phyloP scores from a whole-genome alignment of 441 rosid species.

The Corymbia citriodora region DNA sequence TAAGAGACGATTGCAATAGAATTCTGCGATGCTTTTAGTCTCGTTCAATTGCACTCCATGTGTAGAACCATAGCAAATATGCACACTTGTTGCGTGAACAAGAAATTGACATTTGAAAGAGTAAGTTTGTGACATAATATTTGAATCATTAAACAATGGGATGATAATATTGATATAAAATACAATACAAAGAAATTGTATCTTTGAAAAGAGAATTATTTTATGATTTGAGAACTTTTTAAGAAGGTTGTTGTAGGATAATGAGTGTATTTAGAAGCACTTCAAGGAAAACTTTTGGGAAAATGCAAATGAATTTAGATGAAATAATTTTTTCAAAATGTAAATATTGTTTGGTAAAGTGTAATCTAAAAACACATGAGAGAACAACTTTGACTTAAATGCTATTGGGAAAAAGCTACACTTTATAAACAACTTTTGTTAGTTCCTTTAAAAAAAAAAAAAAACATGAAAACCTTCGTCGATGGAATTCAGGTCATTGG shows the following conservation, averaged over 20 bases:
- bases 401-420: too few species aligned
- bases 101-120: neutral
- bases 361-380: too few species aligned
- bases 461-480: too few species aligned
- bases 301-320: too few species aligned
- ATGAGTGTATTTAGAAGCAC: too few species aligned
- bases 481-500: too few species aligned
- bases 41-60: neutral
- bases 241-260: neutral
- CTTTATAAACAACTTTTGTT: too few species aligned
- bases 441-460: too few species aligned
- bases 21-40: neutral
- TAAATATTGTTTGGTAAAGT: too few species aligned
- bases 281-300: fast-evolving
- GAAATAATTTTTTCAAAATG: too few species aligned
- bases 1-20: neutral
- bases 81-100: neutral
- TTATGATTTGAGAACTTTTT: neutral
- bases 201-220: neutral
- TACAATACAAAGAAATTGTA: too few species aligned
- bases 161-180: neutral
- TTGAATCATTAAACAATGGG: neutral
- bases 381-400: too few species aligned
- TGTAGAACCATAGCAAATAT: neutral
- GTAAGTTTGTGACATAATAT: neutral